Base-by-base conservation (phyloP, 495 filamentous ascomycete genomes). In the Penicillium argentinense region DNA sequence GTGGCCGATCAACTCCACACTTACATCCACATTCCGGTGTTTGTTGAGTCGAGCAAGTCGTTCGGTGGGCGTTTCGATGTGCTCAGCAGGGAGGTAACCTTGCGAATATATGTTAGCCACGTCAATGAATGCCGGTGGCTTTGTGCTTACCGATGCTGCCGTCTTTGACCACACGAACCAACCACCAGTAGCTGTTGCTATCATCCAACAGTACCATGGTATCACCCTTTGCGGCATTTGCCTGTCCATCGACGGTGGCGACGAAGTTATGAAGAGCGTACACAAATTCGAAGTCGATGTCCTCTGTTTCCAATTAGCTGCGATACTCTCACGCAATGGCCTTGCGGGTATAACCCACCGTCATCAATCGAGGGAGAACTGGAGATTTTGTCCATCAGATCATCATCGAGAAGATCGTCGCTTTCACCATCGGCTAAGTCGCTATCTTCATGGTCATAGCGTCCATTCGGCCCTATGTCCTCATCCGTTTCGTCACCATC, bases 181-280 rank as follows among this genome's bases (percentile, higher is more conserved):
- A 81, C 93, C 93, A 99, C 93, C 93, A 99, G 64, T 99, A 99
- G 66, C 91, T 96, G 72, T 99, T 99, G 64, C 89, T 96, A 58
- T 99, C 93, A 63, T 97, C 93, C n/a, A 99, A 79, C 29, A 99
- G 81, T n/a, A 97, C 91, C 93, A 99, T 99, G 12, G 91, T 97
- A 59, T 99, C 93, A 24, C 93, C 93, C 73, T 99, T 99, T 8
- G 88, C 89, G 36, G 93, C 93, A 74, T 97, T 97, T 46, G 93
- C 93, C 68, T 99, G 93, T 5, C 93, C 93, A 69, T 99, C 95
- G 40, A 97, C 93, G 1, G 92, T 97, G 25, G 93, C 93, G 42
- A 93, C 88, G 60, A 99, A 99, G 19, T 91, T 97, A 67, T 97
- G 93, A 47, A 99, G 75, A 38, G 93, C 93, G 68, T 99, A 99